phyloP scores from a whole-genome alignment of 139 green algal species.

The Auxenochlorella pyrenoidosa region DNA sequence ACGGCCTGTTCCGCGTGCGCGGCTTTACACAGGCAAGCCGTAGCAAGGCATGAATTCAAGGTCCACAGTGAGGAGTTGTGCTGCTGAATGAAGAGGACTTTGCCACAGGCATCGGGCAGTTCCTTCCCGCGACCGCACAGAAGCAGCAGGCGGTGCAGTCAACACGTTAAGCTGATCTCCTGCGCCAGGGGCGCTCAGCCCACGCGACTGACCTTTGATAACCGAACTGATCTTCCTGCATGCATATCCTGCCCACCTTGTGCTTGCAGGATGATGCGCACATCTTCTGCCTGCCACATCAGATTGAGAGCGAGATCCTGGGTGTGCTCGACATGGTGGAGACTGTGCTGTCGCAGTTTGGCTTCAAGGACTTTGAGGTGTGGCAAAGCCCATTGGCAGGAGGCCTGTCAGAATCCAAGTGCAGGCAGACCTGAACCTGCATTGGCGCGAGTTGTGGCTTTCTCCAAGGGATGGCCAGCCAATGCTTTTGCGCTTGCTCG shows the following conservation, averaged over 20 bases:
- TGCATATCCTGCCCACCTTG: neutral
- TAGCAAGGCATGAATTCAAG: neutral
- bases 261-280: constrained; percentile 94
- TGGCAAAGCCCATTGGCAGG: constrained; percentile 19
- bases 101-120: neutral
- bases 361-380: constrained; percentile 93
- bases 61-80: neutral
- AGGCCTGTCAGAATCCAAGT: neutral
- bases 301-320: constrained; percentile 89
- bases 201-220: too few species aligned
- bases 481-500: neutral
- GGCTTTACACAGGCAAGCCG: constrained; percentile 90
- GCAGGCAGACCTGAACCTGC: neutral
- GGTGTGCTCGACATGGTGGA: constrained; percentile 90
- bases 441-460: neutral
- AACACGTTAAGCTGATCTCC: too few species aligned
- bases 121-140: too few species aligned
- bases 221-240: too few species aligned
- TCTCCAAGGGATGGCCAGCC: neutral
- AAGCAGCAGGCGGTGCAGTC: too few species aligned
- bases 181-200: too few species aligned
- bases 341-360: constrained; percentile 90
- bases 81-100: neutral
- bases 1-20: constrained; percentile 97
- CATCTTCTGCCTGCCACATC: constrained; percentile 97